Evolutionary conservation across 768 basidiomycete species (phyloP).

Genomic region (Amanita rimosa): DNA sequence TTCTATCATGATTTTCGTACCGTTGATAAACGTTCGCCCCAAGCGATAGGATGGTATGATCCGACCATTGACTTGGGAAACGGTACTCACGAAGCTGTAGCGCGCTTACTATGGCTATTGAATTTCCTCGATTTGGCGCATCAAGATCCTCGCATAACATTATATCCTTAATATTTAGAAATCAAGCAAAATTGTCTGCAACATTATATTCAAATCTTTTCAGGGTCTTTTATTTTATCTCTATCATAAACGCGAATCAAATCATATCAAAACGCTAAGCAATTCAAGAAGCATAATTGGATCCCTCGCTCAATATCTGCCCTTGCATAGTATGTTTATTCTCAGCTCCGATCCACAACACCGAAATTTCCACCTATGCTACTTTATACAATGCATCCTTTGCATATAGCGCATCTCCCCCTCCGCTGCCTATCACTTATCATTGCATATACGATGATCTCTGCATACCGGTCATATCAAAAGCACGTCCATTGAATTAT

Average conservation of each 20-base stretch:
- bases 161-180: slow-evolving; percentile 1
- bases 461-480: slow-evolving; percentile 1
- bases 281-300: not conserved
- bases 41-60: slow-evolving; percentile 32
- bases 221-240: slow-evolving; percentile 2
- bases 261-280: not conserved
- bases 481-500: not conserved
- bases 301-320: not conserved
- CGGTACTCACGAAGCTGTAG: slow-evolving; percentile 14
- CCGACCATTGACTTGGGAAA: not conserved
- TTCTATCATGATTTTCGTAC: not conserved
- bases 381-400: slow-evolving; percentile 6
- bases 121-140: not conserved
- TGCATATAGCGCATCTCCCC: slow-evolving; percentile 6
- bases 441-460: slow-evolving; percentile 6
- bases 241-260: not conserved
- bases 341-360: not conserved
- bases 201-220: slow-evolving; percentile 4
- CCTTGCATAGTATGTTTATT: slow-evolving; percentile 6
- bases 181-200: slow-evolving; percentile 6
- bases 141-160: not conserved
- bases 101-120: slow-evolving; percentile 36
- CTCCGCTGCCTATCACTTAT: not conserved
- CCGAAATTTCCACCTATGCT: slow-evolving; percentile 4
- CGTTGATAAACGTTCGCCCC: not conserved